These are phyloP conservation scores for Microcyclospora tardicrescens DNA, from an alignment of 2,329 filamentous ascomycete genomes.

Conservation along the genomic window DNA sequence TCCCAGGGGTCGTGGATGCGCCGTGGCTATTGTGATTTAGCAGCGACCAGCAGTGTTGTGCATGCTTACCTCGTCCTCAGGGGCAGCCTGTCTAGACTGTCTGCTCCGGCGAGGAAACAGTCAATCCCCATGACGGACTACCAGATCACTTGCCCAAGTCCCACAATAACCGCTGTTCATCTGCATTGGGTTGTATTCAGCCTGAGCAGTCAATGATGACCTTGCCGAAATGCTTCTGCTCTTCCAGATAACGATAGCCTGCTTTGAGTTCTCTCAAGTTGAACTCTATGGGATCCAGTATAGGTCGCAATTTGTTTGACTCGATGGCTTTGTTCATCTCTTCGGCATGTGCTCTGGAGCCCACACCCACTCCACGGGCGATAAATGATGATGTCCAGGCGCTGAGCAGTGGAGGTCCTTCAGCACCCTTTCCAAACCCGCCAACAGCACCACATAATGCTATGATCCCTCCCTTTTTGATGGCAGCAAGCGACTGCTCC, in stretches of 20 bases:
- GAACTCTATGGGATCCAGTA: slow-evolving; percentile 26
- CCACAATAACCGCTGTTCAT: too few relatives aligned
- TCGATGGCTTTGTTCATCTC: slow-evolving; percentile 10
- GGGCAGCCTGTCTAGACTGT: too few relatives aligned
- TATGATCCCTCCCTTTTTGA: slow-evolving; percentile 27
- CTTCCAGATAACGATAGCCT: slow-evolving; percentile 19
- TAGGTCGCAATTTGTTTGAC: slow-evolving; percentile 10
- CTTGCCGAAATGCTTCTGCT: slow-evolving; percentile 22
- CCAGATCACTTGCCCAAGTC: too few relatives aligned
- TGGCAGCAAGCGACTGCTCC: slow-evolving; percentile 22
- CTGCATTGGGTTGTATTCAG: too few relatives aligned
- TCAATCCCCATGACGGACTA: too few relatives aligned
- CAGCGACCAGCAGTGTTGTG: too few relatives aligned
- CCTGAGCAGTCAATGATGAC: slow-evolving; percentile 12
- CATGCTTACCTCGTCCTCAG: too few relatives aligned
- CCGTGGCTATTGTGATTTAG: too few relatives aligned
- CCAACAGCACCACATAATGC: slow-evolving; percentile 9
- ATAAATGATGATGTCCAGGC: slow-evolving; percentile 6
- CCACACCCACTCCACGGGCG: slow-evolving; percentile 10
- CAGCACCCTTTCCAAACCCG: slow-evolving; percentile 3
- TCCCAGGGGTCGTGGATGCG: too few relatives aligned
- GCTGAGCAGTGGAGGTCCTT: slow-evolving; percentile 6
- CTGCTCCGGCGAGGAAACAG: too few relatives aligned
- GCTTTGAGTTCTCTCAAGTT: slow-evolving; percentile 18
- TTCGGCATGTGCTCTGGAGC: slow-evolving; percentile 7